These are phyloP conservation scores for Aureobasidium sp. DNA, from an alignment of 2,329 filamentous ascomycete genomes.

Conservation along the genomic window DNA sequence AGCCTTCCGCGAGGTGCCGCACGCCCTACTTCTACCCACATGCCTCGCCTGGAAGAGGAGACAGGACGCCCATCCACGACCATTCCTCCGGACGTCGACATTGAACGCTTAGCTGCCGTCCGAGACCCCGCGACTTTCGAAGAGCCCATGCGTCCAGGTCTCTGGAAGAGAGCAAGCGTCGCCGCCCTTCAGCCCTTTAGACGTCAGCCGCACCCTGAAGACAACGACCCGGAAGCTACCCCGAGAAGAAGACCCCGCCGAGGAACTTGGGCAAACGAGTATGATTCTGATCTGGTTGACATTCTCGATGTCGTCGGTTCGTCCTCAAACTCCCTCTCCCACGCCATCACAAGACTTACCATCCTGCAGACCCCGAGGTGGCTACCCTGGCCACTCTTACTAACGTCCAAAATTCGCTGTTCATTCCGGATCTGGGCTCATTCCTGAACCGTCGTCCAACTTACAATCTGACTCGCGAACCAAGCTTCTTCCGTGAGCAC, in stretches of 20 bases:
- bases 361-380: slow-evolving; percentile 65
- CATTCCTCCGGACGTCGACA: neutral
- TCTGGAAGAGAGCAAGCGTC: slow-evolving; percentile 10
- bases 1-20: neutral
- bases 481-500: slow-evolving; percentile 21
- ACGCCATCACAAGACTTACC: slow-evolving; percentile 22
- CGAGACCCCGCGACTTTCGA: neutral
- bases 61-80: neutral
- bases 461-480: slow-evolving; percentile 59
- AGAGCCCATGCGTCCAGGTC: neutral
- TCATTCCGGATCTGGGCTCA: slow-evolving; percentile 71
- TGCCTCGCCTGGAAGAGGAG: slow-evolving; percentile 13
- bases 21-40: neutral
- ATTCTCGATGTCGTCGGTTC: slow-evolving; percentile 62
- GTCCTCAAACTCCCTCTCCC: slow-evolving; percentile 22
- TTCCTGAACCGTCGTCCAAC: slow-evolving; percentile 71
- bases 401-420: slow-evolving; percentile 85
- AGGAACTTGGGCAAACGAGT: slow-evolving; percentile 36
- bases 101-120: neutral
- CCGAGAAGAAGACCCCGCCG: neutral
- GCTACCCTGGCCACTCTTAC: slow-evolving; percentile 76
- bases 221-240: neutral
- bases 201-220: neutral
- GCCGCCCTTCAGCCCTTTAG: slow-evolving; percentile 4
- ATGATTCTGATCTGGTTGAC: slow-evolving; percentile 58